Conservation (phyloP, 2,329 filamentous ascomycete genomes). For the Botryosphaeria agaves region DNA sequence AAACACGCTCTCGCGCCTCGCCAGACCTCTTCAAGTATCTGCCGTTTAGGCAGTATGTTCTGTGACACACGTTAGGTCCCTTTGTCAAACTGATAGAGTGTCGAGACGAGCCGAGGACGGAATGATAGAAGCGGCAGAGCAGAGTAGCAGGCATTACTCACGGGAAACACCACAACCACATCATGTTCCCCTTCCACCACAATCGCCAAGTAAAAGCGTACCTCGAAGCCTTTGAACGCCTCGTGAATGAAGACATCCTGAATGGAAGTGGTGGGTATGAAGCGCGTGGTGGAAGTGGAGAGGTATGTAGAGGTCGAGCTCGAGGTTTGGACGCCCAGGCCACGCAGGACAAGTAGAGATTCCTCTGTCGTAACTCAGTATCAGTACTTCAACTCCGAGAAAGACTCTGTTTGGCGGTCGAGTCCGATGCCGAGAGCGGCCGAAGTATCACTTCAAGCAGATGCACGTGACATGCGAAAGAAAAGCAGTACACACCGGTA, state of each 20-base stretch:
- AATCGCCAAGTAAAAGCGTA: constrained; percentile 75
- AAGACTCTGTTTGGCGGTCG: too few species aligned
- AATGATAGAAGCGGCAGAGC: neutral
- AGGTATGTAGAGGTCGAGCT: constrained; percentile 54
- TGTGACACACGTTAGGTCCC: too few species aligned
- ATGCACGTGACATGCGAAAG: constrained; percentile 6
- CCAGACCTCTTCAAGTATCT: constrained; percentile 79
- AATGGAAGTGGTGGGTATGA: constrained; percentile 83
- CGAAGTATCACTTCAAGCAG: too few species aligned
- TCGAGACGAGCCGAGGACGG: too few species aligned
- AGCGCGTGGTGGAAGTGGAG: constrained; percentile 42
- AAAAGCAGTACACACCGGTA: constrained; percentile 26
- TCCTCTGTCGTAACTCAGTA: constrained; percentile 48
- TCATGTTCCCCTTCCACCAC: constrained; percentile 80
- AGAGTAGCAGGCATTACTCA: constrained; percentile 16
- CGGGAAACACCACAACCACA: constrained; percentile 87
- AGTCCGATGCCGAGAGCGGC: too few species aligned
- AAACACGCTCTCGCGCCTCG: constrained; percentile 67
- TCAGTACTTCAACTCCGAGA: too few species aligned
- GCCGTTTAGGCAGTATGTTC: constrained; percentile 52
- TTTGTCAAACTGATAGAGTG: too few species aligned
- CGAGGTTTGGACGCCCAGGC: constrained; percentile 78
- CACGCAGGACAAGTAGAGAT: constrained; percentile 72
- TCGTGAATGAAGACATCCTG: constrained; percentile 91
- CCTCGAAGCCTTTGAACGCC: constrained; percentile 82